phyloP scores from a whole-genome alignment of 2,329 filamentous ascomycete genomes.

The Claviceps sorghi region DNA sequence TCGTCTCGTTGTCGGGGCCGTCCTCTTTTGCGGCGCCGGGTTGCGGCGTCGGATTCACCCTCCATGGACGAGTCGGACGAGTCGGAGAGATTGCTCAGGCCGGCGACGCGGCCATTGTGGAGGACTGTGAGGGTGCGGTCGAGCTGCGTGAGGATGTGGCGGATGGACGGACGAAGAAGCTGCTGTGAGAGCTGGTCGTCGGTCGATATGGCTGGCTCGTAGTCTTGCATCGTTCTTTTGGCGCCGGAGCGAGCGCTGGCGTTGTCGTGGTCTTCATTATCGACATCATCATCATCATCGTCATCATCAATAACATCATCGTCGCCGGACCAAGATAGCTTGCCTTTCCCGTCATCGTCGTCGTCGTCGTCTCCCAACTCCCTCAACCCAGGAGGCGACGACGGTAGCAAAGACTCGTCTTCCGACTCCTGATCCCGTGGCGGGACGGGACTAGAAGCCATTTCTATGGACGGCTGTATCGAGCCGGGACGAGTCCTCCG shows the following conservation, averaged over 20 bases:
- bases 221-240: conserved; percentile 9
- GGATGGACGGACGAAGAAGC: conserved; percentile 52
- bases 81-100: conserved; percentile 23
- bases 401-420: conserved; percentile 4
- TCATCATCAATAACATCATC: neutral
- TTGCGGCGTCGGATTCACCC: conserved; percentile 15
- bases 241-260: neutral
- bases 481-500: neutral
- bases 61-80: conserved; percentile 24
- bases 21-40: conserved; percentile 10
- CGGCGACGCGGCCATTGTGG: conserved; percentile 47
- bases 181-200: conserved; percentile 55
- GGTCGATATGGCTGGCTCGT: conserved; percentile 42
- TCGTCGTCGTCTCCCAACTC: neutral
- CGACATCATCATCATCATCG: neutral
- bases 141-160: conserved; percentile 55
- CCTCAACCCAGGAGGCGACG: conserved; percentile 5
- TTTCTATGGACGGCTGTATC: conserved; percentile 5
- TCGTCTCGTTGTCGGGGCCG: conserved; percentile 11
- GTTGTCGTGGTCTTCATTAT: conserved; percentile 1
- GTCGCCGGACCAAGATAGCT: neutral
- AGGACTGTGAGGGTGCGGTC: conserved; percentile 57
- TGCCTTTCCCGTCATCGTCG: neutral
- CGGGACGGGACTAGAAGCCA: neutral
- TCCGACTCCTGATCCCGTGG: neutral